Evolutionary conservation across 768 basidiomycete genomes (phyloP).

Genomic region (Termitomyces sp.): DNA sequence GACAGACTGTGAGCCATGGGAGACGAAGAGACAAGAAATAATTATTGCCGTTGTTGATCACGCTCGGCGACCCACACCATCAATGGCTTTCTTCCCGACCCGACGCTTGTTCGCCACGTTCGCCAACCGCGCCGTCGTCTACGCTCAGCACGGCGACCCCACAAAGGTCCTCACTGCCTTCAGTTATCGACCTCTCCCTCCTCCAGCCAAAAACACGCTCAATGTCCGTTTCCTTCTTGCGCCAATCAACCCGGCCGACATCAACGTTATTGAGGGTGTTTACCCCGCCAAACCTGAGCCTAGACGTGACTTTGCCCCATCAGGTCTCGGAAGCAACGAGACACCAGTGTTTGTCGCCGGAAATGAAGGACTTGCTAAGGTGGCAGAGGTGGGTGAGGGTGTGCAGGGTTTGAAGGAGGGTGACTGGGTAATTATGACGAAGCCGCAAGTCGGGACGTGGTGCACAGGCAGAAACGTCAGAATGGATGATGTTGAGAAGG

Average conservation of each 20-base stretch:
- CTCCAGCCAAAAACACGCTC: constrained; percentile 49
- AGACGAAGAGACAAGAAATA: background rate
- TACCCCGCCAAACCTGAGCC: constrained; percentile 62
- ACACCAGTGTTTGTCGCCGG: constrained; percentile 56
- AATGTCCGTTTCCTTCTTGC: constrained; percentile 66
- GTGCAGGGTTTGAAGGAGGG: constrained; percentile 42
- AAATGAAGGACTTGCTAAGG: constrained; percentile 71
- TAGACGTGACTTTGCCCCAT: constrained; percentile 26
- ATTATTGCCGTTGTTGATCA: background rate
- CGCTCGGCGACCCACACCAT: background rate
- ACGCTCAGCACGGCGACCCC: constrained; percentile 56
- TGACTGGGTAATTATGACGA: constrained; percentile 75
- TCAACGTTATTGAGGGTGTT: constrained; percentile 80
- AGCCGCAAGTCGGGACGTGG: constrained; percentile 76
- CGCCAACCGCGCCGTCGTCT: constrained; percentile 61
- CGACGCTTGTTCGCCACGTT: constrained; percentile 9
- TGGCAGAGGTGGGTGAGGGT: constrained; percentile 54
- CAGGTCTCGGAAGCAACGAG: constrained; percentile 25
- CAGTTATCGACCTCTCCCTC: constrained; percentile 45
- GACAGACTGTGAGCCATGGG: constrained; percentile 78
- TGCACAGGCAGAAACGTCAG: constrained; percentile 47
- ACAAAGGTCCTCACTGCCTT: constrained; percentile 49
- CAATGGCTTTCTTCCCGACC: constrained; percentile 16
- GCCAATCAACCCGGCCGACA: constrained; percentile 78
- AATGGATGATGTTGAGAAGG: constrained; percentile 51